Evolutionary conservation across 2,329 filamentous ascomycete genomes (phyloP).

Genomic region (Ophiocordyceps sinensis): DNA sequence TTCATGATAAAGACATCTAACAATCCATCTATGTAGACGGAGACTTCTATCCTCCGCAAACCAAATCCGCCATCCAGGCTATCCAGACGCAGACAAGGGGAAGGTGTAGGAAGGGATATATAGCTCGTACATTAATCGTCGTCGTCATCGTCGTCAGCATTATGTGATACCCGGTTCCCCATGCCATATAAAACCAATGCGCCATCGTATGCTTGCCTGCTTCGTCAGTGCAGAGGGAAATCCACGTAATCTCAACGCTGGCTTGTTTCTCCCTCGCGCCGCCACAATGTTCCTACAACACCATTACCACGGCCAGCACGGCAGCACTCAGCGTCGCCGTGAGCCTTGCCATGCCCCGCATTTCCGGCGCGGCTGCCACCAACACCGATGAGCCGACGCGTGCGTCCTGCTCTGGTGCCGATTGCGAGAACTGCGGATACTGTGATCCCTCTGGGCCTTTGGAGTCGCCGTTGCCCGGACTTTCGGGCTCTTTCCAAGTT

Average conservation of each 20-base stretch:
- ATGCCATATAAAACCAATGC: no score
- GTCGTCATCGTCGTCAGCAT: background rate
- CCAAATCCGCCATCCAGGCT: background rate
- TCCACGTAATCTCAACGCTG: background rate
- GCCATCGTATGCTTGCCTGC: no score
- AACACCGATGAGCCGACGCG: constrained; percentile 9
- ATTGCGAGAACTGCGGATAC: no score
- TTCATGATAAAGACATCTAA: background rate
- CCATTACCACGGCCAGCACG: background rate
- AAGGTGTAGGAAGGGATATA: background rate
- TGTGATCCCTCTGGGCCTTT: no score
- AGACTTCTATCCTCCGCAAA: background rate
- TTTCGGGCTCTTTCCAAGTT: no score
- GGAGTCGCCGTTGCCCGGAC: no score
- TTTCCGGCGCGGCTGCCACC: background rate
- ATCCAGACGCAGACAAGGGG: background rate
- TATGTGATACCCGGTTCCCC: no score
- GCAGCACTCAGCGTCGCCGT: background rate
- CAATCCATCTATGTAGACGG: background rate
- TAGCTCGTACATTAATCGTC: background rate
- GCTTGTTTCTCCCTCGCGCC: background rate
- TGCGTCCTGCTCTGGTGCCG: no score
- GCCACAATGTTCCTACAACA: constrained; percentile 1
- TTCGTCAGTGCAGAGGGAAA: background rate
- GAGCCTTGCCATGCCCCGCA: background rate